Evolutionary conservation across 495 filamentous ascomycete species (phyloP), one percentile per base, ranked within the genome.

Genomic region (Trichodelitschia bisporula): DNA sequence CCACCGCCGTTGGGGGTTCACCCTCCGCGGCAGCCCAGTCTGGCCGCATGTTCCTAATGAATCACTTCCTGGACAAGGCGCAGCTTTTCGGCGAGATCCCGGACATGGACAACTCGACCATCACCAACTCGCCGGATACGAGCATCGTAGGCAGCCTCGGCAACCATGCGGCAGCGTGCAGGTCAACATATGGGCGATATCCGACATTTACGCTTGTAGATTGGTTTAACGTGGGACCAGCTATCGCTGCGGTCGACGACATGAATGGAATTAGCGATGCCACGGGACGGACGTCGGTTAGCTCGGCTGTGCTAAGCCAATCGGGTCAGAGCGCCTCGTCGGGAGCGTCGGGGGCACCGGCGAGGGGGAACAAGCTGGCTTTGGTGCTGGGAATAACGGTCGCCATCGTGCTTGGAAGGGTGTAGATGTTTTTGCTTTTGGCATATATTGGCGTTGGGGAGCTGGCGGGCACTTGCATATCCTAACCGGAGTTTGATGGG

Each of bases 211-310:
- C 45, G 14, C 36, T 51, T 2, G 47, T 49, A 3, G 48, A 51
- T 29, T 49, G 49, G 28, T 46, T 46, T 26, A 51, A 53, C 32
- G 42, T 46, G 4, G 50, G 48, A 1, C 46, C 46, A 1, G 46
- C 48, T 15, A 45, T 53, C 19, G 28, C 18, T 17, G 44, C 39
- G 11, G 42, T 45, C 11, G 48, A 53, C 34, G 28, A 13, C 19
- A 31, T 48, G 18, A 53, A 53, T 35, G 45, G 46, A 17, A 42
- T 53, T 4, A 28, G 12, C 3, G 31, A 20, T 17, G 17, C 44
- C 3, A 38, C 38, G 12, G 48, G 46, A 10, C 35, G 44, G 21
- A 32, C 15, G 18, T 18, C 3, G 4, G 31, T 43, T 2, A 32
- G 29, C 9, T 26, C 19, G 2, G 37, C 19, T 11, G 19, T 31